Conservation (phyloP, 805 yeast species). For the Candida glaebosa region DNA sequence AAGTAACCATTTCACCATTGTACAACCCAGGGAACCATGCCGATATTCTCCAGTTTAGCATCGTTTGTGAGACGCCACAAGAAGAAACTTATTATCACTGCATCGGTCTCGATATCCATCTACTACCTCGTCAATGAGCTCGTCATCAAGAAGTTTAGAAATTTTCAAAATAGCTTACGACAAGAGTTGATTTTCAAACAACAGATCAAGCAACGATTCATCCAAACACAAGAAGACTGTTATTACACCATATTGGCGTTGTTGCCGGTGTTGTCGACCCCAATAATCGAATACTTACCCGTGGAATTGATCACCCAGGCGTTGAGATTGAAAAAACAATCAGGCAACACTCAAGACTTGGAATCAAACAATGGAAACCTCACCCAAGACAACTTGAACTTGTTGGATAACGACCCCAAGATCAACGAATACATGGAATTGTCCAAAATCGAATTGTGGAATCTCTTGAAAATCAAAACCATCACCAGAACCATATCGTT, state of each 20-base stretch:
- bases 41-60: conserved; percentile 38
- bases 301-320: conserved; percentile 73
- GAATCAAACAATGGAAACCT: conserved; percentile 12
- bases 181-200: conserved; percentile 42
- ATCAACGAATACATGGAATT: conserved; percentile 21
- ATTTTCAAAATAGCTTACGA: conserved; percentile 36
- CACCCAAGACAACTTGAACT: conserved; percentile 39
- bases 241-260: conserved; percentile 78
- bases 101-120: conserved; percentile 31
- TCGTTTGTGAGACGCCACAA: conserved; percentile 40
- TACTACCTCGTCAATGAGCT: conserved; percentile 37
- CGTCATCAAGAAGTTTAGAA: conserved; percentile 33
- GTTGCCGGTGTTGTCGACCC: conserved; percentile 69
- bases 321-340: conserved; percentile 52
- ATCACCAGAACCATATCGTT: conserved; percentile 70
- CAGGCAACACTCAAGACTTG: not conserved
- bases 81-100: conserved; percentile 30
- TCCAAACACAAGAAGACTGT: conserved; percentile 91
- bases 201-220: conserved; percentile 72
- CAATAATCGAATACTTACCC: conserved; percentile 57
- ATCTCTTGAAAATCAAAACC: conserved; percentile 70
- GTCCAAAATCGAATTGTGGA: conserved; percentile 65
- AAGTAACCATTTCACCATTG: not conserved
- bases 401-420: conserved; percentile 24
- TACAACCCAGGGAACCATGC: conserved; percentile 21